phyloP scores from a whole-genome alignment of 345 rosid genomes.

The Turritis glabra region DNA sequence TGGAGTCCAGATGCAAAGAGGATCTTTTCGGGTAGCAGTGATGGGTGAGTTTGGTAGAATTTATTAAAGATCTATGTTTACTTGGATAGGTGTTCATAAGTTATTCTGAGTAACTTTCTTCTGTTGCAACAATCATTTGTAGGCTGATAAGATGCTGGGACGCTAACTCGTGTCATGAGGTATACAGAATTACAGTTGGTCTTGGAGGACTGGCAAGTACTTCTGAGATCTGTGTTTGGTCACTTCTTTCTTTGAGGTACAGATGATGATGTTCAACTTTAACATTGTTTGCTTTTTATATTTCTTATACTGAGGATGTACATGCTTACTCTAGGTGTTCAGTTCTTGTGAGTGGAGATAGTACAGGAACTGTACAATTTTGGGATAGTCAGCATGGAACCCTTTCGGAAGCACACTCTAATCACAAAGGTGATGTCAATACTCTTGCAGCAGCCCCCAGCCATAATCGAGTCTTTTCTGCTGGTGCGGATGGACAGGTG shows the following conservation, averaged over 20 bases:
- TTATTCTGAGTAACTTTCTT: background rate
- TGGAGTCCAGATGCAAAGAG: constrained; percentile 68
- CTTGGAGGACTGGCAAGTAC: constrained; percentile 73
- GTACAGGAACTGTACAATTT: constrained; percentile 89
- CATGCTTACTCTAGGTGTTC: constrained; percentile 53
- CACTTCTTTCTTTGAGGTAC: constrained; percentile 85
- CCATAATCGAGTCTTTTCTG: constrained; percentile 84
- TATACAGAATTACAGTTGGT: constrained; percentile 80
- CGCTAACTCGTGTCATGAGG: constrained; percentile 60
- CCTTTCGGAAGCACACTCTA: constrained; percentile 72
- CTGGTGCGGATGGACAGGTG: constrained; percentile 98
- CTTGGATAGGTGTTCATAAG: background rate
- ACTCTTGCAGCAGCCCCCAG: constrained; percentile 82
- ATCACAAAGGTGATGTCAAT: constrained; percentile 88
- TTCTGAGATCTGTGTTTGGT: constrained; percentile 80
- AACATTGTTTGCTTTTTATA: background rate
- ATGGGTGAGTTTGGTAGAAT: constrained; percentile 65
- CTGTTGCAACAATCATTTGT: constrained; percentile 22
- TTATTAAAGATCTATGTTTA: background rate
- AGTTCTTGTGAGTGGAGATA: constrained; percentile 90
- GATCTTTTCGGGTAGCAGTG: constrained; percentile 84
- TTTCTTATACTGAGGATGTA: constrained; percentile 22
- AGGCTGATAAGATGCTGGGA: constrained; percentile 97
- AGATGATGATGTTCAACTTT: constrained; percentile 1
- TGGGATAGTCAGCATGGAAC: constrained; percentile 91